Percentiles rank a stretch among this genome's conserved stretches.
Conservation (phyloP, 2,329 filamentous ascomycete species). For the Penicillium aurantiogriseum region DNA sequence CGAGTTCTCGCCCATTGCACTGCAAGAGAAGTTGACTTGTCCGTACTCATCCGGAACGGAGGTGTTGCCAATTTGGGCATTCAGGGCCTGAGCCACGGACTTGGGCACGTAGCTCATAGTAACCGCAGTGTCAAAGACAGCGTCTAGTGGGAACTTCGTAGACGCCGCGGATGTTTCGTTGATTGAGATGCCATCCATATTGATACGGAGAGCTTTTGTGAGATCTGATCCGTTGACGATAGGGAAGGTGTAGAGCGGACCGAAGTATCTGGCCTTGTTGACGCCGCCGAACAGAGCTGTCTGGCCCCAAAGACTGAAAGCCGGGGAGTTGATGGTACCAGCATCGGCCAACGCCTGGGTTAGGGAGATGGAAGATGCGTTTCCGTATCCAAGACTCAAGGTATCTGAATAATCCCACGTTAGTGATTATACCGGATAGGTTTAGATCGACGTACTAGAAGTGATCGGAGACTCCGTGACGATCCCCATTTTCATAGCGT, state of each 20-base stretch:
- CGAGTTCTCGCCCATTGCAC: background rate
- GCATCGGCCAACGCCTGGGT: background rate
- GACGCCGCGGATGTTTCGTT: background rate
- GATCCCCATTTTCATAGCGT: background rate
- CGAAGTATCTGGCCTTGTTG: constrained; percentile 7
- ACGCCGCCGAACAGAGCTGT: constrained; percentile 11
- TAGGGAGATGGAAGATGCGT: background rate
- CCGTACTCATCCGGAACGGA: background rate
- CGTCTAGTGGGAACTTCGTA: background rate
- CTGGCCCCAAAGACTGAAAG: background rate
- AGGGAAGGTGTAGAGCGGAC: constrained; percentile 6
- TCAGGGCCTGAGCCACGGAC: background rate
- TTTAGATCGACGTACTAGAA: background rate
- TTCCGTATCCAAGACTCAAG: background rate
- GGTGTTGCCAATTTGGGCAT: background rate
- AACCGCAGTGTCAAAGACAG: background rate
- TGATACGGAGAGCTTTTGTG: background rate
- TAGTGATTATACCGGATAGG: background rate
- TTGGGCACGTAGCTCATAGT: background rate
- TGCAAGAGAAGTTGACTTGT: background rate
- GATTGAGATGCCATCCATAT: background rate
- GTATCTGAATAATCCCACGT: background rate
- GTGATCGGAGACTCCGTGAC: no score
- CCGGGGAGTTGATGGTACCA: background rate
- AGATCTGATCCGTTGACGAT: background rate